phyloP scores from a whole-genome alignment of 768 basidiomycete species.

The Auricularia heimuer region DNA sequence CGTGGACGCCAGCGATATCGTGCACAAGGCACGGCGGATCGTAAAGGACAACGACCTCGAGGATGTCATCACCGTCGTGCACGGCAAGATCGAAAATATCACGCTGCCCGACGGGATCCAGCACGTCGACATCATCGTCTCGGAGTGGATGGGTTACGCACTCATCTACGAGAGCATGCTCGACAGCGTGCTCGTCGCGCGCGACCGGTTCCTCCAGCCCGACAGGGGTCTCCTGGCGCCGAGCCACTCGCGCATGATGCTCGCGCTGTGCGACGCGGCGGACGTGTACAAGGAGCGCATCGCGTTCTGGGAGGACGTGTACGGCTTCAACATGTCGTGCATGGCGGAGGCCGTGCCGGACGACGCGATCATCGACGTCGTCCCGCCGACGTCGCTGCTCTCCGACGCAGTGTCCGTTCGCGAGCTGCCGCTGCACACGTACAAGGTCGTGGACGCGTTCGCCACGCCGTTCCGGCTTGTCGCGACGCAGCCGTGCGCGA shows the following conservation, averaged over 20 bases:
- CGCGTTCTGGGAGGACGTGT: constrained; percentile 84
- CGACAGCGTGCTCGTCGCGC: constrained; percentile 82
- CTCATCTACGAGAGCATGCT: constrained; percentile 95
- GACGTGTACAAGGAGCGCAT: constrained; percentile 75
- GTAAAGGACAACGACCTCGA: constrained; percentile 56
- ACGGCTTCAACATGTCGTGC: constrained; percentile 81
- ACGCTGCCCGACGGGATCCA: constrained; percentile 56
- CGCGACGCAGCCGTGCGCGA: constrained; percentile 52
- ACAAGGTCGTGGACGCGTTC: constrained; percentile 52
- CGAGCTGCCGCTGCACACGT: background rate
- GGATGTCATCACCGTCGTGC: constrained; percentile 54
- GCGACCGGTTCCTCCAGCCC: constrained; percentile 74
- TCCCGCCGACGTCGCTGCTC: constrained; percentile 52
- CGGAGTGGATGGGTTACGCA: constrained; percentile 97
- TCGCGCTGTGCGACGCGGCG: constrained; percentile 70
- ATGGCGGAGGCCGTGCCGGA: constrained; percentile 71
- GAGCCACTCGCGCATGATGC: constrained; percentile 76
- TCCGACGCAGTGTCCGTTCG: constrained; percentile 41
- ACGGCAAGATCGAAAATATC: constrained; percentile 87
- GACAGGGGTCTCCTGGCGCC: constrained; percentile 76
- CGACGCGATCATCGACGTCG: constrained; percentile 79
- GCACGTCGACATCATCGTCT: constrained; percentile 88
- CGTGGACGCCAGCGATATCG: constrained; percentile 83
- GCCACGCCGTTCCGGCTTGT: constrained; percentile 63
- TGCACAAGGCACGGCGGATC: constrained; percentile 65